Conservation (phyloP, 2,329 filamentous ascomycete species). For the Aspergillus bombycis region DNA sequence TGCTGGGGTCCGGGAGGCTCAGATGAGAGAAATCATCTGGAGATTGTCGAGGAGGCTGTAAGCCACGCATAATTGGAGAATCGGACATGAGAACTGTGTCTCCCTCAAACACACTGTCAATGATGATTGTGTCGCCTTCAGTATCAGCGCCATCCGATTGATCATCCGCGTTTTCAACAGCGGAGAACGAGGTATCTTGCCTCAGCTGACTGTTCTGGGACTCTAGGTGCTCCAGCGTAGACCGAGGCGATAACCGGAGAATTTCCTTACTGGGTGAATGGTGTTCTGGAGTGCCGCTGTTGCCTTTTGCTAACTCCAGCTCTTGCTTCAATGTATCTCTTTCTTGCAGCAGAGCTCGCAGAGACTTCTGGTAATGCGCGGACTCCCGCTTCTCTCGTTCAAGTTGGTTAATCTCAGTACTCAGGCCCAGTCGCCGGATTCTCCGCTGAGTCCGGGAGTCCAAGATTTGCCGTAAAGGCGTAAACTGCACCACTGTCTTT, state of each 20-base stretch:
- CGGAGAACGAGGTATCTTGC: slow-evolving; percentile 25
- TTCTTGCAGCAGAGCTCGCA: slow-evolving; percentile 30
- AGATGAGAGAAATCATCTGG: slow-evolving; percentile 26
- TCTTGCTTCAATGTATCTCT: slow-evolving; percentile 34
- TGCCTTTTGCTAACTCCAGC: slow-evolving; percentile 24
- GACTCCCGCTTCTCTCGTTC: slow-evolving; percentile 43
- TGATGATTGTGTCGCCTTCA: slow-evolving; percentile 30
- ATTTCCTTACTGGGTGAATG: slow-evolving; percentile 19
- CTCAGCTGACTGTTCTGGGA: slow-evolving; percentile 22
- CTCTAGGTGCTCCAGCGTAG: slow-evolving; percentile 25
- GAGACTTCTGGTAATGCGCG: slow-evolving; percentile 28
- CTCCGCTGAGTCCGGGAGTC: slow-evolving; percentile 47
- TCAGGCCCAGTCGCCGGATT: slow-evolving; percentile 49
- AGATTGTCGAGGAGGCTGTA: slow-evolving; percentile 12
- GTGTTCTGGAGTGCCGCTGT: slow-evolving; percentile 8
- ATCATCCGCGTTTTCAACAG: slow-evolving; percentile 5
- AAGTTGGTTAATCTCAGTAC: slow-evolving; percentile 50
- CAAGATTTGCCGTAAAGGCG: slow-evolving; percentile 48
- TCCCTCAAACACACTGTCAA: slow-evolving; percentile 31
- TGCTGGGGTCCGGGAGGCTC: slow-evolving; percentile 10
- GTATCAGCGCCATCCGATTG: slow-evolving; percentile 6
- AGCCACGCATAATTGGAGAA: slow-evolving; percentile 34
- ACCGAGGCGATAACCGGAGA: slow-evolving; percentile 20
- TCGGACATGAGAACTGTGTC: slow-evolving; percentile 34
- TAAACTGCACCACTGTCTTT: slow-evolving; percentile 46